Percentiles rank a stretch among this genome's conserved stretches.
These are phyloP conservation scores for Suhomyces bolitotheri DNA, from an alignment of 1,139 yeast species.

Conservation along the genomic window DNA sequence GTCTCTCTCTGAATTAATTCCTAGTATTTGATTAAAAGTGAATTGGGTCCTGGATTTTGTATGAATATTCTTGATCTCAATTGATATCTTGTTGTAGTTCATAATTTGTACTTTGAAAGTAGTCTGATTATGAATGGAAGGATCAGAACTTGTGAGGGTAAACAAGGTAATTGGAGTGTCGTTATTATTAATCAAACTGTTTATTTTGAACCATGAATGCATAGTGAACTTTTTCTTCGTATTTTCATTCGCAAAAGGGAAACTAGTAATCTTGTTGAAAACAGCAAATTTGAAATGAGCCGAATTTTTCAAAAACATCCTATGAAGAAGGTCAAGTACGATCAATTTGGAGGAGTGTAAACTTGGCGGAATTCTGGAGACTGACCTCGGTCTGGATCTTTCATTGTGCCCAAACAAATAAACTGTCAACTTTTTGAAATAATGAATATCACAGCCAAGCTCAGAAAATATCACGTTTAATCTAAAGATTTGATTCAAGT, in stretches of 20 bases:
- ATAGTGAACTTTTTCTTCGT: conserved; percentile 23
- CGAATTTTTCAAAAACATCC: conserved; percentile 25
- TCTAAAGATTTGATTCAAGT: conserved; percentile 24
- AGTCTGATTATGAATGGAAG: conserved; percentile 20
- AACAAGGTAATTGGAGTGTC: conserved; percentile 28
- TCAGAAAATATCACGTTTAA: conserved; percentile 32
- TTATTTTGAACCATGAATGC: conserved; percentile 41
- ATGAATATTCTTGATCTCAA: conserved; percentile 29
- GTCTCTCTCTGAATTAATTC: neutral
- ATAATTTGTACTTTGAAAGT: conserved; percentile 32
- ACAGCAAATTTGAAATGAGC: conserved; percentile 33
- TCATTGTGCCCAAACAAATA: conserved; percentile 15
- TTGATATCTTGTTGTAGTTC: conserved; percentile 33
- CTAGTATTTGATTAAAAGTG: conserved; percentile 35
- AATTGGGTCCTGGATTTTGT: conserved; percentile 33
- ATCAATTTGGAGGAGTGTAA: conserved; percentile 18
- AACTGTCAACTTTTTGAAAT: conserved; percentile 25
- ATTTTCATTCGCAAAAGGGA: conserved; percentile 14
- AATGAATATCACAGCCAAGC: conserved; percentile 35
- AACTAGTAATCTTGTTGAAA: conserved; percentile 23
- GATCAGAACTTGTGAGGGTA: conserved; percentile 29
- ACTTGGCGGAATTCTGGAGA: neutral
- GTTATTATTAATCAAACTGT: conserved; percentile 12
- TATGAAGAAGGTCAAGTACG: conserved; percentile 28
- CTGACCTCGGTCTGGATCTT: neutral